Conservation (phyloP, 176 grass and related monocot genomes). For the Avena sativa region DNA sequence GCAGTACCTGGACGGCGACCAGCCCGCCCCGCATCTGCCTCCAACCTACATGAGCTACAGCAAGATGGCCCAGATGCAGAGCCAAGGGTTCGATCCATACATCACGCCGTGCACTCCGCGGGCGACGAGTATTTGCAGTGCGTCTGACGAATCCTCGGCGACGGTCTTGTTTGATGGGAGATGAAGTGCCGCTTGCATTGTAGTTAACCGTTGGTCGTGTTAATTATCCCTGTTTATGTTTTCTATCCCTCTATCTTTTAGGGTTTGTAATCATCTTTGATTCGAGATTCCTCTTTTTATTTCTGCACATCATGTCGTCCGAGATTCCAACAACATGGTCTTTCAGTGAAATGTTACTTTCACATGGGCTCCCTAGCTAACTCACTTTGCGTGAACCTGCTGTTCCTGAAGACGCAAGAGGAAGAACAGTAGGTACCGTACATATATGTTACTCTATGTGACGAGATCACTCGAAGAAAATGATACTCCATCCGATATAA, state of each 20-base stretch:
- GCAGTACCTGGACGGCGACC: constrained; percentile 37
- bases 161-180: constrained; percentile 19
- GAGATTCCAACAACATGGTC: not conserved
- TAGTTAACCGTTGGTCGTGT: no score
- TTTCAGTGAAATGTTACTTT: not conserved
- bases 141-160: not conserved
- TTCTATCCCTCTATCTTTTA: not conserved
- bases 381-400: no score
- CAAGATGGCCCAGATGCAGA: constrained; percentile 3
- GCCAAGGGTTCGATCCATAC: constrained; percentile 36
- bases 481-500: no score
- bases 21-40: not conserved
- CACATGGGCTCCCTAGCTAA: not conserved
- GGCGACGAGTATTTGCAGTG: not conserved
- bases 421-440: no score
- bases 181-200: not conserved
- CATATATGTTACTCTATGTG: no score
- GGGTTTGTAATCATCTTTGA: not conserved
- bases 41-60: constrained; percentile 34
- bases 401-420: no score
- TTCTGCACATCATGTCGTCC: not conserved
- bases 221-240: not conserved
- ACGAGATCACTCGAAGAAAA: no score
- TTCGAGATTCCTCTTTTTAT: not conserved
- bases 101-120: not conserved